Percentiles rank a stretch among this genome's conserved stretches.
These are phyloP conservation scores for Kwoniella mangroviensis DNA, from an alignment of 768 basidiomycete species.

Conservation along the genomic window DNA sequence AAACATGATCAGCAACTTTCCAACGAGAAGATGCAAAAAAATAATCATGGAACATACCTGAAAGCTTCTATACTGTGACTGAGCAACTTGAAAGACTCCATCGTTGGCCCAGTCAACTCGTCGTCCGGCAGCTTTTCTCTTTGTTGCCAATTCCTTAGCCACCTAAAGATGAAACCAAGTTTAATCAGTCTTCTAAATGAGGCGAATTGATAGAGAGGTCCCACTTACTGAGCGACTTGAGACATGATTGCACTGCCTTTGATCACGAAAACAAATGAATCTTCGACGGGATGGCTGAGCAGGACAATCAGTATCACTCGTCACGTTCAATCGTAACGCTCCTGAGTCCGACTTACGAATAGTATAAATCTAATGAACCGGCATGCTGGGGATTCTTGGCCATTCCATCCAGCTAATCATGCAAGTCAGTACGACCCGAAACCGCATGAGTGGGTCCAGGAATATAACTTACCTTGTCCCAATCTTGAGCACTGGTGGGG, in stretches of 20 bases:
- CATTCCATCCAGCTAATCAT: conserved; percentile 16
- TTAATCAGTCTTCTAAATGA: too few species aligned
- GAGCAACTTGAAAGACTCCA: conserved; percentile 23
- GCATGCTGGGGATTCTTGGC: conserved; percentile 36
- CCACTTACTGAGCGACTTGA: conserved; percentile 16
- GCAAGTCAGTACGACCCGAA: too few species aligned
- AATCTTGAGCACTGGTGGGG: conserved; percentile 31
- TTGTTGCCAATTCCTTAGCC: conserved; percentile 42
- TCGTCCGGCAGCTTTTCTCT: conserved; percentile 32
- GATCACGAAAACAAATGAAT: conserved; percentile 37
- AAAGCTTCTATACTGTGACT: conserved; percentile 33
- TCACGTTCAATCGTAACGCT: too few species aligned
- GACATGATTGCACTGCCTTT: conserved; percentile 35
- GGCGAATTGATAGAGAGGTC: too few species aligned
- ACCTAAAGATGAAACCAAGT: neutral
- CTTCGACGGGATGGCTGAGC: conserved; percentile 42
- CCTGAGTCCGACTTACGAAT: conserved; percentile 22
- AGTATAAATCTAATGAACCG: conserved; percentile 26
- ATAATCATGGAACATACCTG: conserved; percentile 35
- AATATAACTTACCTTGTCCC: conserved; percentile 17
- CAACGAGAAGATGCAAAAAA: neutral
- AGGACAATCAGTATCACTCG: neutral
- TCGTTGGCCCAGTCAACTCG: conserved; percentile 20
- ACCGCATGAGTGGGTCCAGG: neutral
- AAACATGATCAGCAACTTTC: neutral